These are phyloP conservation scores for Penicillium sp. DNA, from an alignment of 2,329 filamentous ascomycete genomes.

Conservation along the genomic window DNA sequence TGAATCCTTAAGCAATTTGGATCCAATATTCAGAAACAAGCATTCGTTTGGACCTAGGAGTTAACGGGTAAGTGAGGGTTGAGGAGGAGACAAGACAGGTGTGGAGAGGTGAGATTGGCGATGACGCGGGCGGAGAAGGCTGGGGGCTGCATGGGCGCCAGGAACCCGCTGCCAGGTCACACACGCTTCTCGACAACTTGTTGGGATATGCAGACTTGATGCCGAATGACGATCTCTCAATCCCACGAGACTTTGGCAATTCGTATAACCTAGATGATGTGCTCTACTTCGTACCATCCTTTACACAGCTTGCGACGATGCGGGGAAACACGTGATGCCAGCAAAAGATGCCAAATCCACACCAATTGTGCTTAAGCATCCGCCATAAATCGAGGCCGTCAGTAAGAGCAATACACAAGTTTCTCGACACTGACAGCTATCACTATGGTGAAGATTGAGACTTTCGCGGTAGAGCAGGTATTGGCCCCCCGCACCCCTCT, in stretches of 20 bases:
- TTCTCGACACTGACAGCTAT: not conserved
- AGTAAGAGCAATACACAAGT: not conserved
- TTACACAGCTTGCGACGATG: not conserved
- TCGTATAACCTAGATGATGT: not conserved
- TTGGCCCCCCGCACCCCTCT: conserved; percentile 33
- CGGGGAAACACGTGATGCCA: conserved; percentile 5
- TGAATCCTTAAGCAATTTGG: conserved; percentile 7
- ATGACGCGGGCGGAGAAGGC: conserved; percentile 38
- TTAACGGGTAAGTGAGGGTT: conserved; percentile 3
- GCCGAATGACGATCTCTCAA: not conserved
- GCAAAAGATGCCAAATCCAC: not conserved
- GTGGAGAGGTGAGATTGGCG: conserved; percentile 23
- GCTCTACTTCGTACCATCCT: not conserved
- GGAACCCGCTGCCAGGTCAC: conserved; percentile 10
- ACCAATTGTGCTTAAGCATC: not conserved
- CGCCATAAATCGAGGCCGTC: not conserved
- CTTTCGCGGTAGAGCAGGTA: conserved; percentile 67
- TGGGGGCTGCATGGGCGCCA: conserved; percentile 25
- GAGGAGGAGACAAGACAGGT: conserved; percentile 7
- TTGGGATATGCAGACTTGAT: not conserved
- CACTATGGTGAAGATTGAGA: conserved; percentile 44
- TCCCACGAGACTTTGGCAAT: no score
- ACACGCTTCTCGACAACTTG: not conserved
- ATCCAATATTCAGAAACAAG: not conserved
- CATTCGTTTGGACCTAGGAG: conserved; percentile 2